phyloP scores from a whole-genome alignment of 345 rosid species.

The Hypericum androsaemum region DNA sequence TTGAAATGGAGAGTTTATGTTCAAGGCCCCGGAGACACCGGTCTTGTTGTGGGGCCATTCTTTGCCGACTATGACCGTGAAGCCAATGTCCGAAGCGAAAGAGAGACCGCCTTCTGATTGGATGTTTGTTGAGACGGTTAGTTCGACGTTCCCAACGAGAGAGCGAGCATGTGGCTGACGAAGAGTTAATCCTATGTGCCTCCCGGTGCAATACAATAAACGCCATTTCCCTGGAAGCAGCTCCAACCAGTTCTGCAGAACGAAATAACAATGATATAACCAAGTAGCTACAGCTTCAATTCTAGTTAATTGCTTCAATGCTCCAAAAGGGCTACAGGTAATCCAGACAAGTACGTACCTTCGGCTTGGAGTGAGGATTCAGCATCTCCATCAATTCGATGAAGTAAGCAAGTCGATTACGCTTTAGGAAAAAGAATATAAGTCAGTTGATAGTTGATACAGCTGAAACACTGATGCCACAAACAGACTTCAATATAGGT shows the following conservation, averaged over 20 bases:
- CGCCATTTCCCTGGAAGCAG: slow-evolving; percentile 92
- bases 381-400: slow-evolving; percentile 89
- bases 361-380: slow-evolving; percentile 75
- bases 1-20: slow-evolving; percentile 43
- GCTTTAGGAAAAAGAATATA: slow-evolving; percentile 30
- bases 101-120: slow-evolving; percentile 28
- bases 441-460: slow-evolving; percentile 15
- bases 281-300: not conserved
- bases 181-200: slow-evolving; percentile 77
- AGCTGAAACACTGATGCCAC: not conserved
- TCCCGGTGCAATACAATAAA: slow-evolving; percentile 68
- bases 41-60: slow-evolving; percentile 76
- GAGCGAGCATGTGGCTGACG: slow-evolving; percentile 74
- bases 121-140: slow-evolving; percentile 40
- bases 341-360: slow-evolving; percentile 27
- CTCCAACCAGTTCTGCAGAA: slow-evolving; percentile 64
- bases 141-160: slow-evolving; percentile 55
- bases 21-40: slow-evolving; percentile 49
- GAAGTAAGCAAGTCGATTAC: slow-evolving; percentile 70
- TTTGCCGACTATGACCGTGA: slow-evolving; percentile 42
- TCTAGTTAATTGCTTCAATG: too few relatives aligned
- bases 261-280: slow-evolving; percentile 2
- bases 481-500: too few relatives aligned
- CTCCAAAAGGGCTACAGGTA: not conserved
- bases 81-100: slow-evolving; percentile 47